Evolutionary conservation across 2,329 filamentous ascomycete genomes (phyloP), one percentile per base, ranked within the genome.

Genomic region (Capronia epimyces): DNA sequence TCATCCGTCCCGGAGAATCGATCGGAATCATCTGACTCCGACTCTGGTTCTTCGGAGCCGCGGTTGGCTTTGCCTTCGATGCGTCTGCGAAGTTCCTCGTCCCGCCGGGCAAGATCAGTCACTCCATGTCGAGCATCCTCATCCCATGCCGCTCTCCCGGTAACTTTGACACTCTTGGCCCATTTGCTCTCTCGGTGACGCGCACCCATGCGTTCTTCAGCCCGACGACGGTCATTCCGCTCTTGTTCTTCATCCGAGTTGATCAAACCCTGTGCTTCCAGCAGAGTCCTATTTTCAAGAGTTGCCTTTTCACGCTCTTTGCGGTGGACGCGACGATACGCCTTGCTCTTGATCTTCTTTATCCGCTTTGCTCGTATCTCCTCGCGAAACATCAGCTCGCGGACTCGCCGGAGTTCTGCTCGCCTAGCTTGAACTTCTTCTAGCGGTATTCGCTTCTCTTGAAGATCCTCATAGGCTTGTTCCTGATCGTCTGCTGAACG

Each of bases 341-440:
- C 81, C 69, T 96, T 98, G 66, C 87, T 94, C 77, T 98, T 98
- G 73, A 98, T 98, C 75, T 97, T 97, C 73, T 96, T 95, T 71
- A 98, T 89, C 20, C 93, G 84, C 71, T 90, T 94, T 6, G 89
- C 81, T 50, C 89, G 85, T 37, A 89, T 84, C 64, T 94, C 86
- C 69, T 97, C 91, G 9, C 90, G 80, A 62, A 94, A 95, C 58
- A 91, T 78, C 6, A 95, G 72, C 63, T 97, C 91, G 60, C 93
- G 79, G 57, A 87, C 83, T 66, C 83, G 83, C 10, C 93, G 83
- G 50, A 91, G 78, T 64, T 90, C 82, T 42, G 84, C 82, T 49
- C 84, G 78, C 20, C 87, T 77, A 42, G 84, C 84, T 65, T 84
- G 80, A 21, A 88, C 80, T 61, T 89, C 86, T 64, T 82, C 84